Conservation (phyloP, 2,329 filamentous ascomycete species). For the Paraconiothyrium sp. region DNA sequence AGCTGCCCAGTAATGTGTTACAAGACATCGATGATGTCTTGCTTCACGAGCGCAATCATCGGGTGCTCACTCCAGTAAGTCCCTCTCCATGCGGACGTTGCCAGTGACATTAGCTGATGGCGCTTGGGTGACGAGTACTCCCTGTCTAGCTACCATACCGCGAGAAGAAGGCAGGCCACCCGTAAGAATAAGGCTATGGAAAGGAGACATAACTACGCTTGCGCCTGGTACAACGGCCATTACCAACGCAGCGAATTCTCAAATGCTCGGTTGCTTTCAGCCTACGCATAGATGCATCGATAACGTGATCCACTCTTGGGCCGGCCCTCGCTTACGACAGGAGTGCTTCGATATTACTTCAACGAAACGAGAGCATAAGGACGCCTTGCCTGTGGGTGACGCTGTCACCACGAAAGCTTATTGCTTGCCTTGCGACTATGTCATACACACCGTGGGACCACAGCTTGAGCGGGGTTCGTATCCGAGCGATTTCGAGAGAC, state of each 20-base stretch:
- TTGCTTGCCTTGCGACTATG: slow-evolving; percentile 37
- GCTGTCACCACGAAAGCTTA: slow-evolving; percentile 41
- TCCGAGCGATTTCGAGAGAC: slow-evolving; percentile 29
- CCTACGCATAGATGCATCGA: slow-evolving; percentile 49
- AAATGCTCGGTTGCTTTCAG: slow-evolving; percentile 49
- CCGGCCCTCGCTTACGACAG: slow-evolving; percentile 44
- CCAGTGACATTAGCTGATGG: slow-evolving; percentile 7
- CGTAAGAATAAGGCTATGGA: slow-evolving; percentile 39
- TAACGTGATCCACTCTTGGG: slow-evolving; percentile 47
- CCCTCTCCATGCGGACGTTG: background rate
- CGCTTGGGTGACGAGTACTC: background rate
- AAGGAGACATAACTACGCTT: slow-evolving; percentile 48
- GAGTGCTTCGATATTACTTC: slow-evolving; percentile 41
- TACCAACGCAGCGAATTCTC: slow-evolving; percentile 49
- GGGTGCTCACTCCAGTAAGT: slow-evolving; percentile 27
- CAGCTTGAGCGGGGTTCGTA: slow-evolving; percentile 33
- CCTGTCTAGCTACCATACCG: background rate
- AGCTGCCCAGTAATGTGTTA: slow-evolving; percentile 24
- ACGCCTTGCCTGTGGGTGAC: slow-evolving; percentile 32
- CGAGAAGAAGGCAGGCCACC: background rate
- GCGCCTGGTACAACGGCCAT: slow-evolving; percentile 42
- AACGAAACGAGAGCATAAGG: slow-evolving; percentile 23
- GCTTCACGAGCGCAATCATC: slow-evolving; percentile 21
- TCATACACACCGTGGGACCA: slow-evolving; percentile 50
- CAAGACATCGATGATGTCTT: slow-evolving; percentile 32